Base-by-base conservation (phyloP, 768 basidiomycete species). In the Amanita subjunquillea region DNA sequence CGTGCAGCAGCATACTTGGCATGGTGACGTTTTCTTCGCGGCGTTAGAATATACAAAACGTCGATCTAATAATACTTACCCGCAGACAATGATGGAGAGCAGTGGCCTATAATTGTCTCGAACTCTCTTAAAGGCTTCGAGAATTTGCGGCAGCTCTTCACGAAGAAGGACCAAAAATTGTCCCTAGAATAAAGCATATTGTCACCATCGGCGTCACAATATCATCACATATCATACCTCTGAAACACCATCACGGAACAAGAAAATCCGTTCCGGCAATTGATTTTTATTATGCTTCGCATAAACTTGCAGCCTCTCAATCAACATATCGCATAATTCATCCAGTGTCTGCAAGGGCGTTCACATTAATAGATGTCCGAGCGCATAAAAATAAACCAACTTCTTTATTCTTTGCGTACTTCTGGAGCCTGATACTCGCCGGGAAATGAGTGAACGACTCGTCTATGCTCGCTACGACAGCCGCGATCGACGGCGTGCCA, bases 161-260 rank as follows among this genome's bases (percentile, higher is more conserved):
- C 64, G 46, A 23, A 86, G 55, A 2, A 88, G 82, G 2, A 65
- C 72, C 37, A 80, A 69, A 51, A 85, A 91, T 70, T 91, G 87
- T 4, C 87, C 87, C 84, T 90, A 57, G 37, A 13, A 34, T 1
- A 25, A 15, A 4, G 8, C 8, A 9, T 10, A n/a, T 22, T 8
- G 6, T 17, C 20, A 25, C 27, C 13, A 29, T 37, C 37, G 6
- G 22, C 4, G 17, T 23, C 17, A 17, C 13, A 2, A 53, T 53
- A 71, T 61, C 88, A 89, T 58, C 87, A 91, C 38, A 91, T 82
- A 53, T 87, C 66, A 57, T 91, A 84, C 87, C 50, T 51, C 50
- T 17, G 87, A 89, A 3, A 90, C 86, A 38, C 89, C 90, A 63
- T 91, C 87, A 15, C 89, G 80, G 58, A 82, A 92, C 4, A 91